Evolutionary conservation across 805 yeast genomes (phyloP), one percentile per base, ranked within the genome.

Genomic region (Kodamaea sagamina): DNA sequence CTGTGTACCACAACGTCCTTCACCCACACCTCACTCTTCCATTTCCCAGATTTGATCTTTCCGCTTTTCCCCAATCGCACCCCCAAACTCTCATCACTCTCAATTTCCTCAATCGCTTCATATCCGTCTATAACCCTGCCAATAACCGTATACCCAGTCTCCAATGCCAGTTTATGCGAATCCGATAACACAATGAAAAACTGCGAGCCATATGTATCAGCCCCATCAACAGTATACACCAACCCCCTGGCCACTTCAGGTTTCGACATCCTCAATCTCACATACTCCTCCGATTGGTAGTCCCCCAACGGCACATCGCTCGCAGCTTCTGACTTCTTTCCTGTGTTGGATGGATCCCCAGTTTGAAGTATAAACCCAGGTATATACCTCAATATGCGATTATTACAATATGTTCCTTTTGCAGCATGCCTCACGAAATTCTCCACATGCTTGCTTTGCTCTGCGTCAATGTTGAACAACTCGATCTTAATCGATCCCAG

Each of bases 351-450:
- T 6, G 57, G 50, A 32, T 55, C 58, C n/a, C 61, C 61, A 2
- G 55, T 47, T 28, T 57, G 61, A 17, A 57, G 29, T 7, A 57
- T 54, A 29, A 57, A 52, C 4, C 41, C 42, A 4, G 56, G 51
- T 12, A 57, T 47, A 36, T 50, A 55, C 32, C 58, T 39, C 24
- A 57, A 38, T 15, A 57, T 43, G 16, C 32, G 32, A 29, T 48
- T 49, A 15, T 41, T 31, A 18, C 42, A 25, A 45, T 55, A 56
- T 13, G 51, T 36, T 4, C 59, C 59, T 10, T 29, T 48, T n/a
- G 61, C 61, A 22, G 57, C 51, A 46, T 56, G 59, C 21, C 57
- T 46, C 8, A 56, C 17, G 39, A 56, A 55, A 47, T 55, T 56
- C 34, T 52, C 54, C 7, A 46, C 42, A 44, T 54, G 55, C 5